Evolutionary conservation across 1,139 yeast genomes (phyloP).

Genomic region (Ogataea hybrid): DNA sequence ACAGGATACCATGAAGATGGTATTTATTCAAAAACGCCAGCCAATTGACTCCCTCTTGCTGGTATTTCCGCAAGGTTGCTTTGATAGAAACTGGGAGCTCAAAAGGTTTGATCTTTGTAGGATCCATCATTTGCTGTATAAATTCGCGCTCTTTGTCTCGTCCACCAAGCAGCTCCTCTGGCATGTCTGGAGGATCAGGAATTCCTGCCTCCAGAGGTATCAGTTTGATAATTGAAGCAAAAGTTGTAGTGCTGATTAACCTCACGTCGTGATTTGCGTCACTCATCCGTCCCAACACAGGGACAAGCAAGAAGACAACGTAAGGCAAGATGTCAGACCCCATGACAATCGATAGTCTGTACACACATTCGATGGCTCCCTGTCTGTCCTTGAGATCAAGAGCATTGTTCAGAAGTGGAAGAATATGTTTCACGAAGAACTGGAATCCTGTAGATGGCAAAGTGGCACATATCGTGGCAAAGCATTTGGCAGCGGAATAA

Average conservation of each 20-base stretch:
- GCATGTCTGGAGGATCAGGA: conserved; percentile 93
- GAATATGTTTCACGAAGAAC: conserved; percentile 68
- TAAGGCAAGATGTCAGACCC: conserved; percentile 89
- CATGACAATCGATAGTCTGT: conserved; percentile 83
- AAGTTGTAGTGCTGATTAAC: conserved; percentile 88
- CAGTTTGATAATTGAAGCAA: conserved; percentile 91
- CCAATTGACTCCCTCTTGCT: conserved; percentile 99
- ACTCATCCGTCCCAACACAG: conserved; percentile 97
- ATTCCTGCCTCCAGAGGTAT: conserved; percentile 98
- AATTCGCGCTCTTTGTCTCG: conserved; percentile 94
- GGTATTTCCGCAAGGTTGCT: conserved; percentile 92
- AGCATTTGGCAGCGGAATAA: conserved; percentile 86
- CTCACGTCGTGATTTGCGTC: conserved; percentile 91
- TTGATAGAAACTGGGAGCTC: conserved; percentile 87
- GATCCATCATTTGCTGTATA: conserved; percentile 97
- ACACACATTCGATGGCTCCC: conserved; percentile 91
- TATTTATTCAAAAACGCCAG: conserved; percentile 91
- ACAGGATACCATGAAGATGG: conserved; percentile 91
- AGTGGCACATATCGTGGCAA: conserved; percentile 78
- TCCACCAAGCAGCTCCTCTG: conserved; percentile 77
- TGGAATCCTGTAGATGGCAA: conserved; percentile 76
- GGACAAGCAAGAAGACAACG: conserved; percentile 92
- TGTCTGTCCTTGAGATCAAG: conserved; percentile 77
- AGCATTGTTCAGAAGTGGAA: conserved; percentile 82
- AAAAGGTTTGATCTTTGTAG: conserved; percentile 86